A percentile compares a stretch with the other conserved stretches of the same genome.
Evolutionary conservation across 371 early-diverging fungal species (phyloP).

Genomic region (Rhizopus arrhizus): DNA sequence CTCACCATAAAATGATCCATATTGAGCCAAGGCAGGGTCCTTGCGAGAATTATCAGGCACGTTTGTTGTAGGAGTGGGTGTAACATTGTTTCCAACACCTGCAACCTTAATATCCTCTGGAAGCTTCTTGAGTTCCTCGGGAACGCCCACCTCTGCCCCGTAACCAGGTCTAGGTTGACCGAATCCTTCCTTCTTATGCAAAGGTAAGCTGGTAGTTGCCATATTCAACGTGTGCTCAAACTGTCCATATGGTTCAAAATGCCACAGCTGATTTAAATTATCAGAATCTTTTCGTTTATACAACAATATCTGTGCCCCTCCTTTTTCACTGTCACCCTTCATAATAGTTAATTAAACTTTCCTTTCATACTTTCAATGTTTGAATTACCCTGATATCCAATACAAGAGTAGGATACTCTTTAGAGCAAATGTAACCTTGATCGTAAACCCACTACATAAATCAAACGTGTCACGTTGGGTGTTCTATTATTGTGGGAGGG

Average conservation of each 20-base stretch:
- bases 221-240: constrained; percentile 42
- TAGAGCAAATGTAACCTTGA: constrained; percentile 46
- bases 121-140: constrained; percentile 40
- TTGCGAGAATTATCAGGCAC: constrained; percentile 18
- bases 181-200: constrained; percentile 49
- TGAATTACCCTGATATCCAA: constrained; percentile 49
- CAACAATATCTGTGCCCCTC: constrained; percentile 48
- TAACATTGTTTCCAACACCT: constrained; percentile 37
- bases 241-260: constrained; percentile 45
- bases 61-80: constrained; percentile 18
- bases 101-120: constrained; percentile 47
- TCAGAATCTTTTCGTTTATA: constrained; percentile 50
- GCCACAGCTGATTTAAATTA: constrained; percentile 53
- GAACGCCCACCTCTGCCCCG: constrained; percentile 49
- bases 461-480: neutral
- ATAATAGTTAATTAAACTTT: neutral
- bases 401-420: constrained; percentile 46
- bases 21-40: constrained; percentile 25
- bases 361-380: neutral
- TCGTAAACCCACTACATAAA: constrained; percentile 46
- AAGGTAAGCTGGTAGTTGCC: constrained; percentile 34
- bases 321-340: constrained; percentile 47
- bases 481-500: neutral
- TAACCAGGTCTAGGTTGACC: constrained; percentile 51
- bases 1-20: constrained; percentile 32